These are phyloP conservation scores for Penicillium glabrum DNA, from an alignment of 2,329 filamentous ascomycete species.

Conservation along the genomic window DNA sequence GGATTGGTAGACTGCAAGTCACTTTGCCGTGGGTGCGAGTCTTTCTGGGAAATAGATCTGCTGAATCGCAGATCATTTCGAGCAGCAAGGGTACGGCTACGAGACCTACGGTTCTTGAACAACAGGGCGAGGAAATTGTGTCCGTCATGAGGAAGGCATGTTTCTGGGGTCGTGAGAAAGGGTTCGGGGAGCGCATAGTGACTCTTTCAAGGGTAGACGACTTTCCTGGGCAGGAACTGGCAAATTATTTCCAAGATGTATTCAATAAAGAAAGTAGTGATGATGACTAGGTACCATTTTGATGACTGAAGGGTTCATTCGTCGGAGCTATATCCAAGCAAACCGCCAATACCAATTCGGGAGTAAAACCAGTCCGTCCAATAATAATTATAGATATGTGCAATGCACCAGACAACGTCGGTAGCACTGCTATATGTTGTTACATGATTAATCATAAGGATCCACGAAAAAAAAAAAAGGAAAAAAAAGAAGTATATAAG, in stretches of 20 bases:
- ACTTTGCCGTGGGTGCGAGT: conserved; percentile 35
- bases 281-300: background rate
- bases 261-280: background rate
- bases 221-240: background rate
- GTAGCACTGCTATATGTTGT: background rate
- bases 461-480: no score
- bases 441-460: background rate
- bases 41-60: conserved; percentile 12
- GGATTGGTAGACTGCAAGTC: conserved; percentile 27
- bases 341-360: no score
- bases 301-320: no score
- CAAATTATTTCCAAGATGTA: background rate
- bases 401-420: background rate
- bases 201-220: conserved; percentile 8
- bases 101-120: conserved; percentile 31
- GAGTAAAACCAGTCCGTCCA: background rate
- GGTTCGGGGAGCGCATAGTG: conserved; percentile 40
- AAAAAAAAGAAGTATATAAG: background rate
- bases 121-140: conserved; percentile 43
- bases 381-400: background rate
- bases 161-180: conserved; percentile 44
- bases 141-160: conserved; percentile 44
- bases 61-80: background rate
- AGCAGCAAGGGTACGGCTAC: background rate
- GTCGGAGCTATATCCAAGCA: no score